These are phyloP conservation scores for Coniochaeta pulveracea DNA, from an alignment of 2,329 filamentous ascomycete genomes.

Conservation along the genomic window DNA sequence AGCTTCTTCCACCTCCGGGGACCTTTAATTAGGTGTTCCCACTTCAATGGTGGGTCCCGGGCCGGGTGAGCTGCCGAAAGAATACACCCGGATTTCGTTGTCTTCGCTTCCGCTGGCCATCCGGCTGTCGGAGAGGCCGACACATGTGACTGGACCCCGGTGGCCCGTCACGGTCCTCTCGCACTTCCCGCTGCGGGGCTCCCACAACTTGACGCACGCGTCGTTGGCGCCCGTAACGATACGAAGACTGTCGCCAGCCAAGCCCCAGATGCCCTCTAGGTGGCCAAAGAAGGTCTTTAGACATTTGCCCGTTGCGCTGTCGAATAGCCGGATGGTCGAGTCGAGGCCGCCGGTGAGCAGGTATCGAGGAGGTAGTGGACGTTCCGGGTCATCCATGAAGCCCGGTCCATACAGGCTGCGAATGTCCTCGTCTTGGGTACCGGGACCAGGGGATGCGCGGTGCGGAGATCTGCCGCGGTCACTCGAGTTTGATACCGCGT, in stretches of 20 bases:
- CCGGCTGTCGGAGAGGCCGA: constrained; percentile 78
- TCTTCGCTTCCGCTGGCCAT: constrained; percentile 92
- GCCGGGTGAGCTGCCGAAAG: constrained; percentile 45
- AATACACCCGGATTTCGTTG: constrained; percentile 78
- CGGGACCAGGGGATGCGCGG: constrained; percentile 6
- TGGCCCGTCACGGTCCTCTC: constrained; percentile 90
- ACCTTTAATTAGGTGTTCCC: constrained; percentile 34
- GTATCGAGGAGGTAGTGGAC: constrained; percentile 72
- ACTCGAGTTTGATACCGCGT: constrained; percentile 39
- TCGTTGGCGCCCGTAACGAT: constrained; percentile 88
- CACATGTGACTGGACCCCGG: constrained; percentile 81
- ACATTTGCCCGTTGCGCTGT: constrained; percentile 69
- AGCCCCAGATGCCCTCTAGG: constrained; percentile 88
- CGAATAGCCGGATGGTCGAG: constrained; percentile 86
- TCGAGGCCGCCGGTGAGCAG: constrained; percentile 91
- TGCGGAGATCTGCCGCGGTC: constrained; percentile 16
- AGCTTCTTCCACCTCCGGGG: background rate
- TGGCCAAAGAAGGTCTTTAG: constrained; percentile 93
- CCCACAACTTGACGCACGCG: constrained; percentile 91
- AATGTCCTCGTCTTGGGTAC: constrained; percentile 25
- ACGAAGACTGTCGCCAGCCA: constrained; percentile 79
- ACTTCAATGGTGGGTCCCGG: constrained; percentile 25
- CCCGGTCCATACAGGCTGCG: constrained; percentile 47
- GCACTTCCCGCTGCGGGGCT: constrained; percentile 80
- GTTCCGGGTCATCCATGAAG: constrained; percentile 48